A percentile compares a stretch with the other conserved stretches of the same genome.
phyloP scores from a whole-genome alignment of 805 yeast genomes.

The Lachancea meyersii region DNA sequence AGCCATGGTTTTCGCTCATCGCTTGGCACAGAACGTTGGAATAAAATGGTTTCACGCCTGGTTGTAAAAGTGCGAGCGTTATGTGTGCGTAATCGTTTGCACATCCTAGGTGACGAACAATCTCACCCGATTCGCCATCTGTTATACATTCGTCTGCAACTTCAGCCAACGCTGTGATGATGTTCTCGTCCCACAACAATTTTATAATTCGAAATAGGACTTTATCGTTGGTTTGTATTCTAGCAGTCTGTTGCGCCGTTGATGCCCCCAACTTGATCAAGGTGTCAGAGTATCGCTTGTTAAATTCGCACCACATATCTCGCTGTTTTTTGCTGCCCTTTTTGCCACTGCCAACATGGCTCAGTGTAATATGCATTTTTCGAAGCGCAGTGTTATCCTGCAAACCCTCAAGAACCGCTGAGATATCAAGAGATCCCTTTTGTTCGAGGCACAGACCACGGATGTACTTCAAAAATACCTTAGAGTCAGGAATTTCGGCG shows the following conservation, averaged over 20 bases:
- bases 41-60: slow-evolving; percentile 43
- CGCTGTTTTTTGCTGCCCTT: slow-evolving; percentile 25
- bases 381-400: slow-evolving; percentile 39
- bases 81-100: slow-evolving; percentile 55
- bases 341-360: slow-evolving; percentile 40
- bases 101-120: slow-evolving; percentile 21
- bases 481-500: slow-evolving; percentile 29
- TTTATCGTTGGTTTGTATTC: slow-evolving; percentile 18
- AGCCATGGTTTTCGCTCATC: slow-evolving; percentile 6
- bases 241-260: neutral
- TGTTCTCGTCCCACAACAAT: slow-evolving; percentile 45
- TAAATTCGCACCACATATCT: slow-evolving; percentile 26
- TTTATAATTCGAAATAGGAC: slow-evolving; percentile 40
- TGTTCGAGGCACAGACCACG: neutral
- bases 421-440: slow-evolving; percentile 5
- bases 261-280: slow-evolving; percentile 5
- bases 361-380: slow-evolving; percentile 62
- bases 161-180: slow-evolving; percentile 28
- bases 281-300: slow-evolving; percentile 17
- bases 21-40: slow-evolving; percentile 41
- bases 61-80: slow-evolving; percentile 57
- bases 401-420: neutral
- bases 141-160: slow-evolving; percentile 10
- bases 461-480: slow-evolving; percentile 14
- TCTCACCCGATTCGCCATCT: slow-evolving; percentile 10